Percentiles rank a stretch among this genome's conserved stretches.
These are phyloP conservation scores for Lactifluus volemus DNA, from an alignment of 768 basidiomycete genomes.

Conservation along the genomic window DNA sequence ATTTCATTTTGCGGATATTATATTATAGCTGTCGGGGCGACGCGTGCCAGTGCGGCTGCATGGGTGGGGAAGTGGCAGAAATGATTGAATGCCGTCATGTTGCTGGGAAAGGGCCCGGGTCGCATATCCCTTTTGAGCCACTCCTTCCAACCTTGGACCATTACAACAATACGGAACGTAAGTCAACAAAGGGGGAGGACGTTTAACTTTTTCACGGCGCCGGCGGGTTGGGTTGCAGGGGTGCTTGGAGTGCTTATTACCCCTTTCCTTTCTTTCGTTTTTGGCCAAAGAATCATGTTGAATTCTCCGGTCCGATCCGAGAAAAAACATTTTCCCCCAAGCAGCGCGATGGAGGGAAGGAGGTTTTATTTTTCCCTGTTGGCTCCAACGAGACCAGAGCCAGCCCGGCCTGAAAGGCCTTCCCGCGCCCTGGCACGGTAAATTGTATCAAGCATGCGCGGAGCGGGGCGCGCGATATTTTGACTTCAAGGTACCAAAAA, in stretches of 20 bases:
- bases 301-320: neutral
- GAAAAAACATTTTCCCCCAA: too few relatives aligned
- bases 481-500: neutral
- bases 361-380: too few relatives aligned
- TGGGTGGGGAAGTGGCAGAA: neutral
- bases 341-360: too few relatives aligned
- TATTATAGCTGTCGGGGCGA: neutral
- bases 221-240: neutral
- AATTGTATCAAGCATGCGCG: neutral
- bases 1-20: slow-evolving; percentile 1
- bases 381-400: neutral
- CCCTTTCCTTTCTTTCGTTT: neutral
- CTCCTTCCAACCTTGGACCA: neutral
- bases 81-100: neutral
- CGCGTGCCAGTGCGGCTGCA: neutral
- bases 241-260: neutral
- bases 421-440: neutral
- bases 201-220: neutral
- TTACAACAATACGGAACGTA: neutral
- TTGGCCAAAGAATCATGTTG: neutral
- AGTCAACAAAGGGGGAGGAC: neutral
- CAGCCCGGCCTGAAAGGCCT: too few relatives aligned
- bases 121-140: neutral
- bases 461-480: neutral
- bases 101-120: neutral